phyloP scores from a whole-genome alignment of 768 basidiomycete genomes.

The Aureoboletus auriporus region DNA sequence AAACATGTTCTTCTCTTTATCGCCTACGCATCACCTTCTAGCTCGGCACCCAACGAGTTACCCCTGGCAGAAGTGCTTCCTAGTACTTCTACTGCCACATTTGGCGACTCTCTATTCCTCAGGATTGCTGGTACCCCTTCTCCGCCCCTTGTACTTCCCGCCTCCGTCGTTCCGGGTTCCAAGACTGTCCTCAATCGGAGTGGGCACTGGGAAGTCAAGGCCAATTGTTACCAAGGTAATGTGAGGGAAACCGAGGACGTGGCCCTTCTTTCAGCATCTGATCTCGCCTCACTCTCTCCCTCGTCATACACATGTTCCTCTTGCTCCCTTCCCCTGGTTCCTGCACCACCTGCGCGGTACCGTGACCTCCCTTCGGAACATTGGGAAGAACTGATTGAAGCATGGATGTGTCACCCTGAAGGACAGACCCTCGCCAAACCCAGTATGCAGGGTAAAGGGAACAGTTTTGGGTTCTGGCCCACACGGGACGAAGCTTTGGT shows the following conservation, averaged over 20 bases:
- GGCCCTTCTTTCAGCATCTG: conserved; percentile 63
- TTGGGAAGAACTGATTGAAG: conserved; percentile 95
- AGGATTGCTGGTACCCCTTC: conserved; percentile 58
- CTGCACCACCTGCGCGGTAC: conserved; percentile 53
- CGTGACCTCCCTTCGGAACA: conserved; percentile 92
- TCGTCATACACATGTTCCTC: conserved; percentile 72
- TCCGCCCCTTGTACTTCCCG: conserved; percentile 52
- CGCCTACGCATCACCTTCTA: conserved; percentile 24
- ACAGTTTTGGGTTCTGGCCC: conserved; percentile 73
- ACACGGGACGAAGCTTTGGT: conserved; percentile 67
- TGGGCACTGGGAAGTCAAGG: conserved; percentile 70
- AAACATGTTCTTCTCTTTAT: conserved; percentile 76
- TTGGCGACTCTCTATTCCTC: conserved; percentile 57
- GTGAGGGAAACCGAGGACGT: conserved; percentile 28
- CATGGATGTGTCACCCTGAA: conserved; percentile 97
- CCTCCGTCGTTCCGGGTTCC: conserved; percentile 54
- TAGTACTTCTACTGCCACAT: conserved; percentile 35
- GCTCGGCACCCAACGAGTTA: conserved; percentile 38
- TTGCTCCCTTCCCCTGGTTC: conserved; percentile 69
- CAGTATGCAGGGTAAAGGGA: conserved; percentile 32
- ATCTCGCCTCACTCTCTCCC: conserved; percentile 52
- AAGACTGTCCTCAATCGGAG: conserved; percentile 54
- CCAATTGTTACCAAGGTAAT: conserved; percentile 34
- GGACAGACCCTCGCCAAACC: conserved; percentile 63
- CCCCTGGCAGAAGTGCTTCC: conserved; percentile 61